Percentiles rank a stretch among this genome's conserved stretches.
phyloP scores from a whole-genome alignment of 2,329 filamentous ascomycete species.

The Alternaria sp. region DNA sequence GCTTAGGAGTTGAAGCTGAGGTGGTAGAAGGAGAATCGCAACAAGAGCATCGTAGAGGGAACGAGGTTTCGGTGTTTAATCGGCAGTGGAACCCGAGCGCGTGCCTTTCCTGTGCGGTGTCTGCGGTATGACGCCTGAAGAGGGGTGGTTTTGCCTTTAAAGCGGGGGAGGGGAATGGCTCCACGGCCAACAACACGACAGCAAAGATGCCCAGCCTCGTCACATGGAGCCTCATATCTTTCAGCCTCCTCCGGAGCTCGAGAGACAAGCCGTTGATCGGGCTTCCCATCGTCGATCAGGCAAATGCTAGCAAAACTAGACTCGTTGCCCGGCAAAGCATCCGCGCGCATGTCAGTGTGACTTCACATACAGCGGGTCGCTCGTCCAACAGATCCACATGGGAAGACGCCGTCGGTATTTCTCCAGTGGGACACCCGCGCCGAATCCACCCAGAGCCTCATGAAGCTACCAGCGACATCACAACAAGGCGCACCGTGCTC shows the following conservation, averaged over 20 bases:
- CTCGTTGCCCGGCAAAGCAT: conserved; percentile 21
- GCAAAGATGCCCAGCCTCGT: conserved; percentile 29
- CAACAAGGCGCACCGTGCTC: conserved; percentile 12
- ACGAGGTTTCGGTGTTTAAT: conserved; percentile 33
- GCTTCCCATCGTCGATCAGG: conserved; percentile 26
- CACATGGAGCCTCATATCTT: conserved; percentile 37
- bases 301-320: conserved; percentile 21
- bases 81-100: conserved; percentile 33
- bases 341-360: conserved; percentile 35
- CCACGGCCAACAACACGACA: conserved; percentile 24
- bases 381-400: conserved; percentile 29
- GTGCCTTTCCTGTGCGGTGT: conserved; percentile 27
- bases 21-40: conserved; percentile 27
- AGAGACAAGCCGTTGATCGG: conserved; percentile 28
- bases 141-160: conserved; percentile 38
- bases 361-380: conserved; percentile 38
- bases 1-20: conserved; percentile 27
- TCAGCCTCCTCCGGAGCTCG: conserved; percentile 34
- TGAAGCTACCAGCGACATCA: conserved; percentile 5
- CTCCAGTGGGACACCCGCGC: conserved; percentile 22
- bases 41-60: conserved; percentile 28
- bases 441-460: conserved; percentile 24
- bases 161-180: conserved; percentile 34
- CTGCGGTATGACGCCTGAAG: conserved; percentile 37
- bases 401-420: conserved; percentile 14